Conservation (phyloP, 257 asterid genomes). For the Gardenia jasminoides region DNA sequence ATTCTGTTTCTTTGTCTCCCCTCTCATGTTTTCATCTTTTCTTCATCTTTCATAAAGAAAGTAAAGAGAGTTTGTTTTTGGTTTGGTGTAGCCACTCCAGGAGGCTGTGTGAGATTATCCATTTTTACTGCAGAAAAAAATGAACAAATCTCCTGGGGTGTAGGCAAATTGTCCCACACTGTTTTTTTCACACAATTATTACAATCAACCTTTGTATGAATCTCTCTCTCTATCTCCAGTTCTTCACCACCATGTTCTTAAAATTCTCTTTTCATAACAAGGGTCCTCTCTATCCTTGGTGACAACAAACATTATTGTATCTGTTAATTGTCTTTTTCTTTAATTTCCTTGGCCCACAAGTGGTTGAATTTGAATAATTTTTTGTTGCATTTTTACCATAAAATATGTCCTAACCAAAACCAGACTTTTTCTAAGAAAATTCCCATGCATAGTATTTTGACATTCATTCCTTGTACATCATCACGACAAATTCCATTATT, state of each 20-base stretch:
- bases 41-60: constrained; percentile 20
- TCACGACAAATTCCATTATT: neutral
- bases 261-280: neutral
- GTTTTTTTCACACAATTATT: neutral
- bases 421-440: constrained; percentile 11
- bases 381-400: neutral
- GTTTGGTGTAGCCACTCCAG: constrained; percentile 25
- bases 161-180: constrained; percentile 11
- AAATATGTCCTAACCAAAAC: neutral
- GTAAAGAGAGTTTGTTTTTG: constrained; percentile 19
- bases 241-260: neutral
- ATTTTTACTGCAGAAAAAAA: constrained; percentile 10
- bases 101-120: constrained; percentile 22
- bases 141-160: constrained; percentile 31
- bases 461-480: constrained; percentile 1
- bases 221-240: constrained; percentile 5
- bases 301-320: constrained; percentile 4
- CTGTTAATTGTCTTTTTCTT: constrained; percentile 1
- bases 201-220: constrained; percentile 9
- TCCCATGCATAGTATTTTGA: constrained; percentile 21
- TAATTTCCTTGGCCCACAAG: constrained; percentile 16
- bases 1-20: too few species aligned
- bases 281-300: neutral
- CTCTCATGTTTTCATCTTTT: constrained; percentile 17
- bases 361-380: constrained; percentile 11